Evolutionary conservation across 768 basidiomycete species (phyloP).

Genomic region (Rhizopogon vulgaris): DNA sequence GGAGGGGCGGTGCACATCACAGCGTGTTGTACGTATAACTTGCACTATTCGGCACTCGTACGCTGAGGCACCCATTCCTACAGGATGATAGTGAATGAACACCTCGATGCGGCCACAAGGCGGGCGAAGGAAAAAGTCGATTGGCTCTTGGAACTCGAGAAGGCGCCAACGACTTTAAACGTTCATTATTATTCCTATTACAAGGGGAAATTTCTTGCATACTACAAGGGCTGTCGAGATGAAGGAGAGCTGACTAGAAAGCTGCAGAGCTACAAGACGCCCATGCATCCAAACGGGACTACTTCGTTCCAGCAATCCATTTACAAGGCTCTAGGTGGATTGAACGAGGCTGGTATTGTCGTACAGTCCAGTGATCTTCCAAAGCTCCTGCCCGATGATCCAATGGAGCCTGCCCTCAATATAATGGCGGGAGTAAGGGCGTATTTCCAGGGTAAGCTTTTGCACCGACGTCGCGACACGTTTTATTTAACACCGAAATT

Average conservation of each 20-base stretch:
- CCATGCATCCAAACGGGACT: background rate
- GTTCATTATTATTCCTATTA: conserved; percentile 45
- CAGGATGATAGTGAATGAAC: conserved; percentile 47
- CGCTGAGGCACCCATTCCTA: background rate
- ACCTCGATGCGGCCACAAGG: conserved; percentile 39
- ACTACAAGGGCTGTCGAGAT: conserved; percentile 36
- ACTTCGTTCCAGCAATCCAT: conserved; percentile 15
- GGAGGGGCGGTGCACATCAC: conserved; percentile 46
- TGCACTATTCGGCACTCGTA: background rate
- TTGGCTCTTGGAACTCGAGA: conserved; percentile 47
- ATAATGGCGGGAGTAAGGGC: conserved; percentile 72
- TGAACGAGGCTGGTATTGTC: conserved; percentile 18
- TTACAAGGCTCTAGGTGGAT: conserved; percentile 18
- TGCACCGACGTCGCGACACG: background rate
- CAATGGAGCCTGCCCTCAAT: conserved; percentile 46
- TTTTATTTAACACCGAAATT: background rate
- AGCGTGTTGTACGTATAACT: conserved; percentile 24
- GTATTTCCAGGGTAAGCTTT: conserved; percentile 63
- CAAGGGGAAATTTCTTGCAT: conserved; percentile 40
- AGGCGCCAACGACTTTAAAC: conserved; percentile 46
- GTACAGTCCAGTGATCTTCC: conserved; percentile 38
- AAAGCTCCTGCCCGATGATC: conserved; percentile 45
- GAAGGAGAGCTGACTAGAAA: conserved; percentile 4
- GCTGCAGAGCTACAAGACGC: conserved; percentile 7
- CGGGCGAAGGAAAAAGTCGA: conserved; percentile 34